These are phyloP conservation scores for Apiotrichum gamsii DNA, from an alignment of 1,284 basidiomycete species.

Conservation along the genomic window DNA sequence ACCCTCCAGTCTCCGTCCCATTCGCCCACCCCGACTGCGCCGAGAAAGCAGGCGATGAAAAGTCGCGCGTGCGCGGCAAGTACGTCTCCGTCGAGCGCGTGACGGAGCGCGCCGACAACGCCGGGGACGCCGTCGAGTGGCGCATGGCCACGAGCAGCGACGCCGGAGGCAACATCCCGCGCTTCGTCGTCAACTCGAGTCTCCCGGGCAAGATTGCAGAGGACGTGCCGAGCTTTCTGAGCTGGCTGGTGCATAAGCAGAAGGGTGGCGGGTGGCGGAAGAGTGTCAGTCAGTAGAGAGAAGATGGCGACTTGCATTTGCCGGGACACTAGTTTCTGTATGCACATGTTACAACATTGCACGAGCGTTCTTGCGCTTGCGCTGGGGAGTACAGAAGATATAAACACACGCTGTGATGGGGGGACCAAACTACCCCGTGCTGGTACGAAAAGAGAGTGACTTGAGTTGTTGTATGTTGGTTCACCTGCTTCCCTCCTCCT, in stretches of 20 bases:
- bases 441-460: too few relatives aligned
- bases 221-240: constrained; percentile 43
- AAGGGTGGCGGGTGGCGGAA: constrained; percentile 8
- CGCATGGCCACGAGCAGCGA: constrained; percentile 44
- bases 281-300: too few relatives aligned
- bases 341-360: too few relatives aligned
- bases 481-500: too few relatives aligned
- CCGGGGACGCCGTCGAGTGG: constrained; percentile 40
- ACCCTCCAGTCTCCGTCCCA: constrained; percentile 36
- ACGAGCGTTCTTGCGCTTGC: too few relatives aligned
- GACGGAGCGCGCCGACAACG: constrained; percentile 24
- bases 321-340: too few relatives aligned
- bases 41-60: constrained; percentile 37
- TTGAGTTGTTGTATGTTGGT: too few relatives aligned
- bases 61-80: constrained; percentile 37
- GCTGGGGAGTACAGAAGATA: too few relatives aligned
- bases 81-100: constrained; percentile 45
- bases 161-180: constrained; percentile 45
- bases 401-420: too few relatives aligned
- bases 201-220: constrained; percentile 41
- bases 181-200: constrained; percentile 39
- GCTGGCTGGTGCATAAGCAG: constrained; percentile 28
- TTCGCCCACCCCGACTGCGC: constrained; percentile 39
- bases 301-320: too few relatives aligned
- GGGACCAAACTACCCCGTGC: too few relatives aligned